These are phyloP conservation scores for Kodamaea sp. DNA, from an alignment of 1,139 yeast species.

Conservation along the genomic window DNA sequence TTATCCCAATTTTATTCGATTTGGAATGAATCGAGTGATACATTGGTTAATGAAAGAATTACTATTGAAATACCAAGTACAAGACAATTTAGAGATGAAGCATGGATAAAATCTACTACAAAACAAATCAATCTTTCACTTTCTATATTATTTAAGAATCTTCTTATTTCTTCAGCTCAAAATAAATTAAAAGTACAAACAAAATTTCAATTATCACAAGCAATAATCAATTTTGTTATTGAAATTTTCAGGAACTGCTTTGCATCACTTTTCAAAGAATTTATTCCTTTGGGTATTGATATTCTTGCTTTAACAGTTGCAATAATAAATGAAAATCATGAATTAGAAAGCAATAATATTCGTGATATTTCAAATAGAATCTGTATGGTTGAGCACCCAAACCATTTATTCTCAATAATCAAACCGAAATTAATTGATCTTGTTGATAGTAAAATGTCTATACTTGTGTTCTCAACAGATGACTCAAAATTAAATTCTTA, in stretches of 20 bases:
- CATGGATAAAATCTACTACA: constrained; percentile 67
- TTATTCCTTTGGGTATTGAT: constrained; percentile 32
- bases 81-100: constrained; percentile 40
- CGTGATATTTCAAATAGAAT: constrained; percentile 1
- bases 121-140: constrained; percentile 54
- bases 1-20: constrained; percentile 5
- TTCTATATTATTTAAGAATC: constrained; percentile 27
- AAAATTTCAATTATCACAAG: constrained; percentile 21
- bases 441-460: constrained; percentile 21
- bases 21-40: neutral
- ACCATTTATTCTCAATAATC: constrained; percentile 8
- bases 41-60: neutral
- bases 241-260: constrained; percentile 29
- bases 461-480: constrained; percentile 27
- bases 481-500: constrained; percentile 31
- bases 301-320: constrained; percentile 22
- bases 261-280: constrained; percentile 28
- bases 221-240: constrained; percentile 22
- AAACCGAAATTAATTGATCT: constrained; percentile 24
- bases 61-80: constrained; percentile 4
- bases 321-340: constrained; percentile 1
- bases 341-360: constrained; percentile 4
- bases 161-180: constrained; percentile 13
- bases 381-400: constrained; percentile 1
- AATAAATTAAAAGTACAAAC: constrained; percentile 19